A percentile compares a stretch with the other conserved stretches of the same genome.
Evolutionary conservation across 2,329 filamentous ascomycete species (phyloP).

Genomic region (Fusarium armeniacum): DNA sequence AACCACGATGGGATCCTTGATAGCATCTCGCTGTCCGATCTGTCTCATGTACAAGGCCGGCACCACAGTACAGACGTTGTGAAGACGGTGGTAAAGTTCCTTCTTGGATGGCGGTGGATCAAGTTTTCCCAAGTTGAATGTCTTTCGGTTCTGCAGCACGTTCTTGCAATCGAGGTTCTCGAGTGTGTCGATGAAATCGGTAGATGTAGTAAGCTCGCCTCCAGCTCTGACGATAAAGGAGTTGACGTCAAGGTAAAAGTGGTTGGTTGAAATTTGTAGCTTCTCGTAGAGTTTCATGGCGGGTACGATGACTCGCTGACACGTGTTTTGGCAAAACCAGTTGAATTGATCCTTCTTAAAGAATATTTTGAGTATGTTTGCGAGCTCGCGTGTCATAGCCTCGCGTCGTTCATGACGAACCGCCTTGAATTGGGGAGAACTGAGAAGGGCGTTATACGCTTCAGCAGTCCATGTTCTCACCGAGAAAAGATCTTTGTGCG

Average conservation of each 20-base stretch:
- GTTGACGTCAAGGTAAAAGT: slow-evolving; percentile 56
- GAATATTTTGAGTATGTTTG: slow-evolving; percentile 49
- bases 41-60: slow-evolving; percentile 57
- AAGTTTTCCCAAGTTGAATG: slow-evolving; percentile 53
- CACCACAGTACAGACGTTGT: slow-evolving; percentile 54
- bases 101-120: slow-evolving; percentile 51
- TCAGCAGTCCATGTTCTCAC: slow-evolving; percentile 57
- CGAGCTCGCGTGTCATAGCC: slow-evolving; percentile 51
- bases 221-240: slow-evolving; percentile 49
- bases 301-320: slow-evolving; percentile 52
- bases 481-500: slow-evolving; percentile 53
- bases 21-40: slow-evolving; percentile 53
- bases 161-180: slow-evolving; percentile 55
- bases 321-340: slow-evolving; percentile 45
- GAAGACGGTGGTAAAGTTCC: slow-evolving; percentile 52
- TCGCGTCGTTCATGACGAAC: slow-evolving; percentile 45
- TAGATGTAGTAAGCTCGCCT: slow-evolving; percentile 46
- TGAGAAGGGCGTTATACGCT: slow-evolving; percentile 55
- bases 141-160: slow-evolving; percentile 56
- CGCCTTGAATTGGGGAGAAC: slow-evolving; percentile 49
- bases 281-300: slow-evolving; percentile 58
- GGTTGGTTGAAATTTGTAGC: slow-evolving; percentile 56
- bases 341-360: slow-evolving; percentile 46
- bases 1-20: slow-evolving; percentile 54
- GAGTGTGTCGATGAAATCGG: slow-evolving; percentile 53